Percentiles rank a stretch among this genome's conserved stretches.
These are phyloP conservation scores for Cichorium intybus DNA, from an alignment of 140 eudicot genomes.

Conservation along the genomic window DNA sequence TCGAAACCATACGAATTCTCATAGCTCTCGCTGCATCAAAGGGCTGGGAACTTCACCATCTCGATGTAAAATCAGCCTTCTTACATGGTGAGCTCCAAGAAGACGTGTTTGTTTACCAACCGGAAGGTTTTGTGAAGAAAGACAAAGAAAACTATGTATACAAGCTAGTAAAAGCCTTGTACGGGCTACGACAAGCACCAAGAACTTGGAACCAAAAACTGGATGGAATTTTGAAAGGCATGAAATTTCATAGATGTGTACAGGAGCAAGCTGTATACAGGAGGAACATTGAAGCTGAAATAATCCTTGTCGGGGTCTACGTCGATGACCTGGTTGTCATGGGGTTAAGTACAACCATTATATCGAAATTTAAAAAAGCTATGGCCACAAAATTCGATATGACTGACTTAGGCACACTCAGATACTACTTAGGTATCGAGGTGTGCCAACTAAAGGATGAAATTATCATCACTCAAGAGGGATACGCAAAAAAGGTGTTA, in stretches of 20 bases:
- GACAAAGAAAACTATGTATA: not conserved
- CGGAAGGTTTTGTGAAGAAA: not conserved
- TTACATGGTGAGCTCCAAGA: too few relatives aligned
- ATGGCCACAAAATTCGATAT: slow-evolving; percentile 5
- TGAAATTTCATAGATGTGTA: not conserved
- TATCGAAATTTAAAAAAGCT: not conserved
- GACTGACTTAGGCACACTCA: not conserved
- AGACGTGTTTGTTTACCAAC: slow-evolving; percentile 6
- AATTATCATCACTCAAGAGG: not conserved
- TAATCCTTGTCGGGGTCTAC: not conserved
- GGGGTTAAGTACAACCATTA: not conserved
- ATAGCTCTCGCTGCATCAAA: not conserved
- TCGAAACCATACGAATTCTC: not conserved
- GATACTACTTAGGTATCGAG: not conserved
- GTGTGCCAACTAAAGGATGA: not conserved
- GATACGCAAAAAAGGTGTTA: not conserved
- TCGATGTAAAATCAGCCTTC: slow-evolving; percentile 5
- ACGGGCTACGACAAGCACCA: not conserved
- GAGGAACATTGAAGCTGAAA: not conserved
- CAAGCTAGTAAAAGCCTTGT: not conserved
- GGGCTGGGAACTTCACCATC: not conserved
- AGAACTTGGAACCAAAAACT: not conserved
- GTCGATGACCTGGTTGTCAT: not conserved
- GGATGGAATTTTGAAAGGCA: not conserved
- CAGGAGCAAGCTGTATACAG: not conserved